Percentiles rank a stretch among this genome's conserved stretches.
Conservation (phyloP, 129 eudicot species). For the Heracleum sosnowskyi region DNA sequence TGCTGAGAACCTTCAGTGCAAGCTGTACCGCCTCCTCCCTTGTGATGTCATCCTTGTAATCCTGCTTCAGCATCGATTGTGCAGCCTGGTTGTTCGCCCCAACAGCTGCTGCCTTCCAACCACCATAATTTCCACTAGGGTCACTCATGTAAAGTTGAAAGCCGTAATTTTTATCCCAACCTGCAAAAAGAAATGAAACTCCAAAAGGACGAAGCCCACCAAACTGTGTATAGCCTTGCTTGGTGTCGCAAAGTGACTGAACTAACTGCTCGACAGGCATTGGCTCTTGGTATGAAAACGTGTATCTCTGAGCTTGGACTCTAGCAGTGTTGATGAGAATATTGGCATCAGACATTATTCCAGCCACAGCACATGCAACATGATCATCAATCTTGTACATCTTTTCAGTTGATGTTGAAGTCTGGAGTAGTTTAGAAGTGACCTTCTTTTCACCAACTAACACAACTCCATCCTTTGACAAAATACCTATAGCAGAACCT, state of each 20-base stretch:
- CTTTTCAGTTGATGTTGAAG: conserved; percentile 11
- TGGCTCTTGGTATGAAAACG: conserved; percentile 21
- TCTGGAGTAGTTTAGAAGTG: conserved; percentile 11
- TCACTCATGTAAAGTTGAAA: conserved; percentile 11
- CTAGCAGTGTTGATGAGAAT: conserved; percentile 25
- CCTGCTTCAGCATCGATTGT: conserved; percentile 6
- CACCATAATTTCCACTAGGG: conserved; percentile 12
- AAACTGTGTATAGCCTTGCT: conserved; percentile 28
- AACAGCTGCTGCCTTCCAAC: conserved; percentile 15
- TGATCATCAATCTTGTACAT: conserved; percentile 14
- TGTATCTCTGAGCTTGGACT: conserved; percentile 13
- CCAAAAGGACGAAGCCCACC: conserved; percentile 30
- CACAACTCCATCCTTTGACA: conserved; percentile 14
- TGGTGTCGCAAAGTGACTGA: conserved; percentile 22
- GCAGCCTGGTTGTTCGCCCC: conserved; percentile 10
- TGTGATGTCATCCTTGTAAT: conserved; percentile 9
- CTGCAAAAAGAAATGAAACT: conserved; percentile 14
- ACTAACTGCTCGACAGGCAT: conserved; percentile 28
- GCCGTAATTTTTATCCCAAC: conserved; percentile 8
- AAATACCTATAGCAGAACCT: conserved; percentile 10
- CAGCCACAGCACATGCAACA: conserved; percentile 15
- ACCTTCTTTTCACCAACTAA: conserved; percentile 11
- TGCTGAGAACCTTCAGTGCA: conserved; percentile 12
- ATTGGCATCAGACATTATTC: conserved; percentile 16
- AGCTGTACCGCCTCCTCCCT: conserved; percentile 12